Evolutionary conservation across 208 protist genomes (phyloP), one percentile per base, ranked within the genome.

Genomic region (Cochliopodium minus): DNA sequence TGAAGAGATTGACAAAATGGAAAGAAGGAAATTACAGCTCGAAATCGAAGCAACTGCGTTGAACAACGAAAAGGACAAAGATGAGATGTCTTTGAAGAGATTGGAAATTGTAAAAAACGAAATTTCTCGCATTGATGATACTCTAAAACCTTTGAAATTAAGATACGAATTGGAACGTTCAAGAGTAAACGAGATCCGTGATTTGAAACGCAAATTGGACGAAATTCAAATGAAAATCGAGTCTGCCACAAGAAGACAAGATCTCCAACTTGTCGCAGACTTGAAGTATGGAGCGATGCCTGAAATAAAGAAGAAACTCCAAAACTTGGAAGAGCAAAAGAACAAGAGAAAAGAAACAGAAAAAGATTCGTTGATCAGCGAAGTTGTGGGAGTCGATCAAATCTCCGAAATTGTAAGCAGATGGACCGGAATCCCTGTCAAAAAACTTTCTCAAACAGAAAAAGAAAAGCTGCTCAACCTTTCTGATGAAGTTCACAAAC

Each of bases 1-100:
- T 0, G 88, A 95, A 67, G 65, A 64, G 17, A 76, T 98, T 6
- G 93, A 98, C 61, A 61, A 67, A n/a, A 68, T 95, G 6, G 87
- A 88, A 51, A 74, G 86, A 2, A 67, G 85, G 64, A 76, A 88
- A 36, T 69, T 70, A 2, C 35, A 9, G 25, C 30, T 65, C 0
- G 69, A 75, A 29, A 74, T 79, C 22, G 72, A 80, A 34, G 23
- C 67, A 0, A 63, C 67, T n/a, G 64, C 70, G 5, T 47, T 80
- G 1, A 49, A 49, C 4, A 66, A 72, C n/a, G 65, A 67, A 59
- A 67, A 32, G 29, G 63, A 46, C 40, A 59, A 34, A 26, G 38
- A n/a, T 32, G 50, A 42, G 30, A 43, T 2, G 22, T 28, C 29
- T 15, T 59, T 7, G 38, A 59, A 47, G 5, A 50, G 20, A n/a